These are phyloP conservation scores for Pichia norvegensis DNA, from an alignment of 1,139 yeast genomes.

Conservation along the genomic window DNA sequence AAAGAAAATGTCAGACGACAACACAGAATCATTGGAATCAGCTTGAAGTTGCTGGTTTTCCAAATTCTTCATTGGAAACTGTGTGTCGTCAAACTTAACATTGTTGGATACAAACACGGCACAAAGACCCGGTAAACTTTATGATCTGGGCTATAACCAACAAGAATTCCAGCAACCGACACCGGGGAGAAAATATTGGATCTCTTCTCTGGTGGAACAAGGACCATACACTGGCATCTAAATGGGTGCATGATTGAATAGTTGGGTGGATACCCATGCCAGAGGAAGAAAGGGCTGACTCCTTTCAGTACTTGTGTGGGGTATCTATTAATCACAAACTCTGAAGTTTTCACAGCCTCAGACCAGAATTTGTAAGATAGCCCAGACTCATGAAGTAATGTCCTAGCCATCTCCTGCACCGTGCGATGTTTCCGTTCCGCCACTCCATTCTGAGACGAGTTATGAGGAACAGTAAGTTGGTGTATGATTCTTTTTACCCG, in stretches of 20 bases:
- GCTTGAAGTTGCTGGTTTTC: not conserved
- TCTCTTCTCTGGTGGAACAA: not conserved
- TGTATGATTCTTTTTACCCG: not conserved
- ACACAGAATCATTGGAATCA: not conserved
- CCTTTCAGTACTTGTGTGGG: not conserved
- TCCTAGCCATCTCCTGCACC: constrained; percentile 1
- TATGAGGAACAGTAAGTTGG: constrained; percentile 1
- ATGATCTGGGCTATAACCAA: constrained; percentile 3
- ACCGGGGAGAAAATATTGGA: not conserved
- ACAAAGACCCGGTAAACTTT: constrained; percentile 2
- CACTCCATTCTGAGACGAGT: constrained; percentile 6
- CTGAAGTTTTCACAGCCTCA: constrained; percentile 4
- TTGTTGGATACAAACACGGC: constrained; percentile 2
- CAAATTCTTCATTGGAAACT: not conserved
- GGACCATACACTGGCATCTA: not conserved
- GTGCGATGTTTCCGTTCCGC: constrained; percentile 8
- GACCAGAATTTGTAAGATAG: not conserved
- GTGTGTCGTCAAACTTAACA: not conserved
- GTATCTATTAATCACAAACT: not conserved
- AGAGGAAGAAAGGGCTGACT: not conserved
- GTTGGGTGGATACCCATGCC: not conserved
- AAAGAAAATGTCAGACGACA: not conserved
- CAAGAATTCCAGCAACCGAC: not conserved
- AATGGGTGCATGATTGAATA: not conserved
- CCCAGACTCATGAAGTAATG: not conserved